Percentiles rank a stretch among this genome's conserved stretches.
These are phyloP conservation scores for Thyridium curvatum DNA, from an alignment of 2,329 filamentous ascomycete genomes.

Conservation along the genomic window DNA sequence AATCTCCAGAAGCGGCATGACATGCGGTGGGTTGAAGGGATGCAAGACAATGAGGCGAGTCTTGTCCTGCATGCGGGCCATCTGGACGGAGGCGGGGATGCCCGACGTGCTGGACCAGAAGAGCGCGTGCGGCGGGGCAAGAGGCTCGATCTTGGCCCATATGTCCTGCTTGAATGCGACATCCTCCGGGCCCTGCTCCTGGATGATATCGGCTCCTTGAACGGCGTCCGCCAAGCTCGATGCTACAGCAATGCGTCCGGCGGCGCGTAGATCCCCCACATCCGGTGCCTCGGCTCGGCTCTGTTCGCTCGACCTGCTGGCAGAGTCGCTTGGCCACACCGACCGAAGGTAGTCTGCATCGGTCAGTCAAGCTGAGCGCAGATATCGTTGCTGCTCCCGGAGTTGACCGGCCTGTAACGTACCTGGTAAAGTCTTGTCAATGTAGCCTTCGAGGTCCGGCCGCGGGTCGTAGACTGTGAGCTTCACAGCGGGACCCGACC, in stretches of 20 bases:
- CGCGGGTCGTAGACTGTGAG: constrained; percentile 6
- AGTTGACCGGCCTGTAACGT: too few species aligned
- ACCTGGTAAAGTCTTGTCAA: constrained; percentile 4
- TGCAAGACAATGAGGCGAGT: constrained; percentile 33
- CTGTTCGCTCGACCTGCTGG: too few species aligned
- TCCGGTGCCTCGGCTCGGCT: too few species aligned
- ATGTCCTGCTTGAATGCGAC: constrained; percentile 29
- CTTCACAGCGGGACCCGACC: neutral
- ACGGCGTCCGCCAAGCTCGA: constrained; percentile 2
- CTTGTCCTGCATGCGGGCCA: constrained; percentile 17
- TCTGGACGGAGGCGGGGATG: constrained; percentile 13
- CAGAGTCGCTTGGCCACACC: too few species aligned
- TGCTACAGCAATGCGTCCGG: too few species aligned
- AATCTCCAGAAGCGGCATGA: constrained; percentile 40
- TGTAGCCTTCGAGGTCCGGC: constrained; percentile 1
- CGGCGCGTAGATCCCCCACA: too few species aligned
- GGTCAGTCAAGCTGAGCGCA: too few species aligned
- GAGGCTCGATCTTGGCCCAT: constrained; percentile 23
- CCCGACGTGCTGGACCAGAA: constrained; percentile 33
- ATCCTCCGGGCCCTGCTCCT: constrained; percentile 24
- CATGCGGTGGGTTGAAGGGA: constrained; percentile 41
- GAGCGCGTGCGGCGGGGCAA: constrained; percentile 21
- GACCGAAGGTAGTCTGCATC: too few species aligned
- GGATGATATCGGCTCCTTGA: neutral
- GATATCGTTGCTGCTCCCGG: too few species aligned